Conservation (phyloP, 345 rosid genomes). For the Durio zibethinus region DNA sequence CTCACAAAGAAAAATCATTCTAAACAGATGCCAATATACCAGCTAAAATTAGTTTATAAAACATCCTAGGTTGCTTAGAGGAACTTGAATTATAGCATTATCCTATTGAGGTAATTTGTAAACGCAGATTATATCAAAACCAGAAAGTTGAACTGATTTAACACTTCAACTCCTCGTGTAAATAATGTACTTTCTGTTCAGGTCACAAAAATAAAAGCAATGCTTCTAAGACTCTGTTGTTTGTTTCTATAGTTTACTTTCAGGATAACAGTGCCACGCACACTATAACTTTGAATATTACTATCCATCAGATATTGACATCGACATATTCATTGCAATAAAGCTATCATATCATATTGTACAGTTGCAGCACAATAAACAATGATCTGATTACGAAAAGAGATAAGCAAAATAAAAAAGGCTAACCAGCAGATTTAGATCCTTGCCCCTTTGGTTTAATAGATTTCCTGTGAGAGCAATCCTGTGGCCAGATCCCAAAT, state of each 20-base stretch:
- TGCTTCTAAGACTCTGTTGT: not conserved
- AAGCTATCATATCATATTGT: not conserved
- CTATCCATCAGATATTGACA: not conserved
- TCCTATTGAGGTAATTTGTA: not conserved
- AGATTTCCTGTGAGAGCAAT: slow-evolving; percentile 18
- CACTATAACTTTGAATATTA: not conserved
- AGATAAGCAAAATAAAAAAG: slow-evolving; percentile 4
- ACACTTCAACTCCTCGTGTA: not conserved
- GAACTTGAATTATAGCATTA: not conserved
- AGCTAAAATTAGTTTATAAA: not conserved
- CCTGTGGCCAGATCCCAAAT: slow-evolving; percentile 36
- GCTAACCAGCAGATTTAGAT: slow-evolving; percentile 41
- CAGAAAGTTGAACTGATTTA: not conserved
- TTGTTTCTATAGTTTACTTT: not conserved
- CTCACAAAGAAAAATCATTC: not conserved
- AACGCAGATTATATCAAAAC: not conserved
- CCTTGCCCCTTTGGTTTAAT: slow-evolving; percentile 21
- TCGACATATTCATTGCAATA: not conserved
- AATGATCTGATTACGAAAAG: too few species aligned
- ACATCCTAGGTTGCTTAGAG: not conserved
- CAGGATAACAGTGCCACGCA: not conserved
- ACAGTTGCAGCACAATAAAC: not conserved
- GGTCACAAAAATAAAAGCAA: not conserved
- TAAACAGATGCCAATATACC: not conserved
- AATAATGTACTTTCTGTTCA: not conserved